phyloP scores from a whole-genome alignment of 495 filamentous ascomycete species.

The Astrothelium macrocarpum region DNA sequence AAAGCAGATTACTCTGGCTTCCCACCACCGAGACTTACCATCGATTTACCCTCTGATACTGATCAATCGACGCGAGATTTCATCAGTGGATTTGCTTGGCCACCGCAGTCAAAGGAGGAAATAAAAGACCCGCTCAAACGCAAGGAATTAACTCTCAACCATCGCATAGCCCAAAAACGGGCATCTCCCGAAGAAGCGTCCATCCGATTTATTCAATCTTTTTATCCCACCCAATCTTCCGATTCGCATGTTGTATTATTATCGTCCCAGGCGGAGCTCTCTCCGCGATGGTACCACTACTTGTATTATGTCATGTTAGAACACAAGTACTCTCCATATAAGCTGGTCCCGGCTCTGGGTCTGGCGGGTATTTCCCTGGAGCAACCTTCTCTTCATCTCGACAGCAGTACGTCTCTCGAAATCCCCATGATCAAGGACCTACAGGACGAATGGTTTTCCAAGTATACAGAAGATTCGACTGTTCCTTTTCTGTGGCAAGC shows the following conservation, averaged over 20 bases:
- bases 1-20: slow-evolving; percentile 63
- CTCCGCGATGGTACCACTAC: slow-evolving; percentile 70
- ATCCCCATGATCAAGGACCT: slow-evolving; percentile 37
- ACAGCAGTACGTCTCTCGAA: slow-evolving; percentile 43
- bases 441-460: slow-evolving; percentile 18
- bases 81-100: slow-evolving; percentile 55
- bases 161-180: slow-evolving; percentile 49
- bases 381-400: slow-evolving; percentile 51
- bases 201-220: slow-evolving; percentile 65
- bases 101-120: slow-evolving; percentile 35
- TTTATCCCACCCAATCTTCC: slow-evolving; percentile 56
- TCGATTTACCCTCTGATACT: slow-evolving; percentile 63
- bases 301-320: slow-evolving; percentile 63
- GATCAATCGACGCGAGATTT: slow-evolving; percentile 52
- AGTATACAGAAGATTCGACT: slow-evolving; percentile 22
- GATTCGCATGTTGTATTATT: slow-evolving; percentile 66
- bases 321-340: slow-evolving; percentile 56
- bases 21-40: slow-evolving; percentile 56
- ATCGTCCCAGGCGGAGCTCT: slow-evolving; percentile 65
- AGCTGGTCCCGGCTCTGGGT: slow-evolving; percentile 30
- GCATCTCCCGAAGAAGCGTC: slow-evolving; percentile 54
- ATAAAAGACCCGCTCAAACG: slow-evolving; percentile 8
- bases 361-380: slow-evolving; percentile 71
- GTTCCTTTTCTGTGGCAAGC: slow-evolving; percentile 72
- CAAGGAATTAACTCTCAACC: slow-evolving; percentile 54